phyloP scores from a whole-genome alignment of 768 basidiomycete genomes.

The Mycena leptocephala region DNA sequence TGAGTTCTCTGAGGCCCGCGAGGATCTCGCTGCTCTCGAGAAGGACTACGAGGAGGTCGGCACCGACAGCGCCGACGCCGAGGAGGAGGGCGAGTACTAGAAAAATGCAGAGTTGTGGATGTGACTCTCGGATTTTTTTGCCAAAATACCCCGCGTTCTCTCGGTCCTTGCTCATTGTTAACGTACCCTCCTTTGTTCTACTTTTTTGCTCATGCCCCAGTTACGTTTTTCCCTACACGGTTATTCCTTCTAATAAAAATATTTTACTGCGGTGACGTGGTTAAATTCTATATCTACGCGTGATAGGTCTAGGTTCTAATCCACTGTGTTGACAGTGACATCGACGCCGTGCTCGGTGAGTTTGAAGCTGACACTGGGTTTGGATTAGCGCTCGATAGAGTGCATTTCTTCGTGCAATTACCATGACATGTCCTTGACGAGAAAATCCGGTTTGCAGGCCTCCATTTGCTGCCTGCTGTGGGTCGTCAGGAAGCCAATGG shows the following conservation, averaged over 20 bases:
- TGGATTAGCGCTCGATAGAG: background rate
- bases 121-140: conserved; percentile 15
- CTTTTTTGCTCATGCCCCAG: conserved; percentile 20
- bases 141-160: conserved; percentile 35
- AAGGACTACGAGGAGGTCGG: conserved; percentile 94
- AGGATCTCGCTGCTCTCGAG: conserved; percentile 97
- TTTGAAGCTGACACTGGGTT: conserved; percentile 51
- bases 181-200: conserved; percentile 26
- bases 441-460: conserved; percentile 73
- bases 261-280: conserved; percentile 44
- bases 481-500: conserved; percentile 87
- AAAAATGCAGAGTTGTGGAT: conserved; percentile 27
- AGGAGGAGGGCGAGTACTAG: conserved; percentile 71
- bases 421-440: conserved; percentile 84
- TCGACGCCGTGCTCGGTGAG: conserved; percentile 60
- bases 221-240: conserved; percentile 18
- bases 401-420: conserved; percentile 44
- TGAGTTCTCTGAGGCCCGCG: conserved; percentile 98
- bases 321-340: conserved; percentile 57
- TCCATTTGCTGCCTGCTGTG: conserved; percentile 82
- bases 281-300: background rate
- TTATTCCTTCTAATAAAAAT: conserved; percentile 42
- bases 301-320: conserved; percentile 29
- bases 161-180: conserved; percentile 32
- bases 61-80: conserved; percentile 66